A percentile compares a stretch with the other conserved stretches of the same genome.
Evolutionary conservation across 2,329 filamentous ascomycete genomes (phyloP).

Genomic region (Zelopaecilomyces penicillatus): DNA sequence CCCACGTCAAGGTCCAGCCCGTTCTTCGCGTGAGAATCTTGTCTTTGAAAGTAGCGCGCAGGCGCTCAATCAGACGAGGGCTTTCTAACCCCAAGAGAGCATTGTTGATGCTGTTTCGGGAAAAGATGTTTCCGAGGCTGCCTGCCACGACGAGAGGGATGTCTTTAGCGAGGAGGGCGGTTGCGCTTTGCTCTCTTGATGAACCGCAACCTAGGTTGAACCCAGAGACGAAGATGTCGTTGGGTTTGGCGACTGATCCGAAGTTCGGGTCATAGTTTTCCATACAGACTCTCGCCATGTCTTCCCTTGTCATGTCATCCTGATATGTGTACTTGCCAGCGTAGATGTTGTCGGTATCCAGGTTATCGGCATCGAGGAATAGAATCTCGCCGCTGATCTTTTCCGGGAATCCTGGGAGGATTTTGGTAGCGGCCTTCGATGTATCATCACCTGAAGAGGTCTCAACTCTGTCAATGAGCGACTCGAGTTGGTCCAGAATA

Average conservation of each 20-base stretch:
- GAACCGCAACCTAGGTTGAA: slow-evolving; percentile 85
- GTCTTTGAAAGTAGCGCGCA: slow-evolving; percentile 52
- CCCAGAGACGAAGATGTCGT: slow-evolving; percentile 76
- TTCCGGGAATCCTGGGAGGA: slow-evolving; percentile 81
- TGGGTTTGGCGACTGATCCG: slow-evolving; percentile 49
- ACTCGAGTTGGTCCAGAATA: slow-evolving; percentile 50
- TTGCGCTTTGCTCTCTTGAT: slow-evolving; percentile 77
- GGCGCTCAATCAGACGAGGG: slow-evolving; percentile 54
- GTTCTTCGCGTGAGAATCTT: slow-evolving; percentile 63
- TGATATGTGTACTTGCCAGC: slow-evolving; percentile 89
- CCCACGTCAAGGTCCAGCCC: slow-evolving; percentile 45
- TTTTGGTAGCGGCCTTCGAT: slow-evolving; percentile 30
- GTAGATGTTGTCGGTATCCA: slow-evolving; percentile 91
- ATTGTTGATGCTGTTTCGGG: slow-evolving; percentile 71
- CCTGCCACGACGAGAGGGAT: slow-evolving; percentile 74
- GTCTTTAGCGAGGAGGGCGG: slow-evolving; percentile 70
- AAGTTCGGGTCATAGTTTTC: slow-evolving; percentile 82
- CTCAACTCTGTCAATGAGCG: slow-evolving; percentile 12
- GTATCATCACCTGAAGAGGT: slow-evolving; percentile 3
- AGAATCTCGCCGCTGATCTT: slow-evolving; percentile 78
- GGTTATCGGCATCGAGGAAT: slow-evolving; percentile 72
- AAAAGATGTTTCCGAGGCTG: slow-evolving; percentile 79
- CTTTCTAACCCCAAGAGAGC: slow-evolving; percentile 65
- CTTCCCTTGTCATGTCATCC: slow-evolving; percentile 65
- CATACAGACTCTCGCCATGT: slow-evolving; percentile 89